These are phyloP conservation scores for Chrysanthemum seticuspe DNA, from an alignment of 129 eudicot species.

Conservation along the genomic window DNA sequence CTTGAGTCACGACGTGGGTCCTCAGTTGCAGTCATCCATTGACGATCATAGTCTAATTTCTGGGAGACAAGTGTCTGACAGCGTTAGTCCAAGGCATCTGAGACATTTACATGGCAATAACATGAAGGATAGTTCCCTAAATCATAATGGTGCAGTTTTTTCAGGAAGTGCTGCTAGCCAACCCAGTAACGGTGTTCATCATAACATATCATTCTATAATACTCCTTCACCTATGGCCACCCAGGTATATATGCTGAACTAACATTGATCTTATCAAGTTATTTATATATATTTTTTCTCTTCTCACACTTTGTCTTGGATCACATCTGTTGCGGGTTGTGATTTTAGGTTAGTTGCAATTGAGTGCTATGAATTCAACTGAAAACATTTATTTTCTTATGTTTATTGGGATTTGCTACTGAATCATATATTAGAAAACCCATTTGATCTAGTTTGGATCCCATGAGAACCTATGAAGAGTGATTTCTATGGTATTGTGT, in stretches of 20 bases:
- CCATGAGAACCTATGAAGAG: background rate
- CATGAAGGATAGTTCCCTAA: constrained; percentile 55
- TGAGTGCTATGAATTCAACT: too few relatives aligned
- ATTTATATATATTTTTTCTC: background rate
- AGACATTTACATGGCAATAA: constrained; percentile 48
- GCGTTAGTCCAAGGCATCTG: constrained; percentile 67
- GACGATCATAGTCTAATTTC: constrained; percentile 55
- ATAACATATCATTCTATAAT: constrained; percentile 62
- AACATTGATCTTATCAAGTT: background rate
- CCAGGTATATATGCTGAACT: constrained; percentile 55
- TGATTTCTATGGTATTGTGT: constrained; percentile 27
- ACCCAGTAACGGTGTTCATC: constrained; percentile 52
- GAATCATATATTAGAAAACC: too few relatives aligned
- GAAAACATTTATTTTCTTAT: background rate
- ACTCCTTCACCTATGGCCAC: constrained; percentile 95
- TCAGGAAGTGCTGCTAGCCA: constrained; percentile 38
- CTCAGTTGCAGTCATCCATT: constrained; percentile 40
- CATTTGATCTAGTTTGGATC: too few relatives aligned
- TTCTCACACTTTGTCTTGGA: background rate
- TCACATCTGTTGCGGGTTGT: too few relatives aligned
- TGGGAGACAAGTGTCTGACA: constrained; percentile 49
- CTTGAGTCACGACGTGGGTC: constrained; percentile 48
- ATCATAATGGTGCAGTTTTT: constrained; percentile 52
- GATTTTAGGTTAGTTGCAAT: too few relatives aligned
- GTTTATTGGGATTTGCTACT: constrained; percentile 18